phyloP scores from a whole-genome alignment of 768 basidiomycete genomes.

The Exsudoporus frostii region DNA sequence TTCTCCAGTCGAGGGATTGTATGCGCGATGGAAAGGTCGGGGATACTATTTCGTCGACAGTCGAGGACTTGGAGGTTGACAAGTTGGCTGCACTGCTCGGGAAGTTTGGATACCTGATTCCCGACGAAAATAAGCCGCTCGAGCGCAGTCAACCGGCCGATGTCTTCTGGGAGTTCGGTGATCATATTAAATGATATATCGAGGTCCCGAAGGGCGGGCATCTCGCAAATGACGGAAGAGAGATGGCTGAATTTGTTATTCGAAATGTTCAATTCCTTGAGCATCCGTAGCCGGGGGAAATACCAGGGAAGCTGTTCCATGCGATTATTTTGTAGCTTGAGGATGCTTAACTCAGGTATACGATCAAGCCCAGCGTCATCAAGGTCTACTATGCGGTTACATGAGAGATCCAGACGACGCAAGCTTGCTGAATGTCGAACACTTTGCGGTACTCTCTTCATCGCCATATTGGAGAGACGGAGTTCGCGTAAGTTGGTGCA shows the following conservation, averaged over 20 bases:
- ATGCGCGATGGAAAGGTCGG: slow-evolving; percentile 67
- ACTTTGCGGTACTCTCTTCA: slow-evolving; percentile 88
- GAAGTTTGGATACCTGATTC: slow-evolving; percentile 75
- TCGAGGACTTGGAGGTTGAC: slow-evolving; percentile 68
- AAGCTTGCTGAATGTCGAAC: slow-evolving; percentile 73
- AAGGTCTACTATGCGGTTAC: slow-evolving; percentile 86
- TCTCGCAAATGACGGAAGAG: slow-evolving; percentile 70
- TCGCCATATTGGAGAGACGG: slow-evolving; percentile 84
- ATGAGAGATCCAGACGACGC: slow-evolving; percentile 81
- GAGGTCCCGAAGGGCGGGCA: slow-evolving; percentile 74
- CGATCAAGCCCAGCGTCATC: slow-evolving; percentile 82
- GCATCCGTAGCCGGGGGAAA: slow-evolving; percentile 67
- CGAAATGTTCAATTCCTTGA: slow-evolving; percentile 85
- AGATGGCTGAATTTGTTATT: slow-evolving; percentile 88
- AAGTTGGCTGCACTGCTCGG: slow-evolving; percentile 55
- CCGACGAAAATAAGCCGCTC: slow-evolving; percentile 80
- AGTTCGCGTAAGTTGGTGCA: slow-evolving; percentile 83
- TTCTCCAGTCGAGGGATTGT: slow-evolving; percentile 65
- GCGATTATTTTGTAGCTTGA: slow-evolving; percentile 88
- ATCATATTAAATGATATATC: slow-evolving; percentile 96
- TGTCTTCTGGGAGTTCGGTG: slow-evolving; percentile 72
- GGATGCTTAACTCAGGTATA: slow-evolving; percentile 61
- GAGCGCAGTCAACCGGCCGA: slow-evolving; percentile 66
- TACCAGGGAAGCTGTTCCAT: slow-evolving; percentile 84
- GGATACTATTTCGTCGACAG: slow-evolving; percentile 80